Evolutionary conservation across 1,139 yeast species (phyloP).

Genomic region (Blastobotrys persicus): DNA sequence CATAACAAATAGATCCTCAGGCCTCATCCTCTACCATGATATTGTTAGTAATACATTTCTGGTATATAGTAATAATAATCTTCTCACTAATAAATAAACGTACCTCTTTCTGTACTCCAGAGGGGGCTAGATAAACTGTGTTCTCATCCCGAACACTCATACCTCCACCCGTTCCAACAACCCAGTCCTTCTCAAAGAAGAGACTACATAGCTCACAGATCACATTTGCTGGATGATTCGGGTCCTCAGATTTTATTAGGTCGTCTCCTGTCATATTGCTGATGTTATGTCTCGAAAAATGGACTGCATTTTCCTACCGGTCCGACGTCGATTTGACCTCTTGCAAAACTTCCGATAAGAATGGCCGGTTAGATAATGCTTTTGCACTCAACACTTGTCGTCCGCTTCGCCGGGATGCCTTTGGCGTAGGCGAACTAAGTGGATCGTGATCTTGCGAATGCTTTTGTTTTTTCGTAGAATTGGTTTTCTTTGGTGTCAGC

Average conservation of each 20-base stretch:
- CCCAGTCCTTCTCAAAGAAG: slow-evolving; percentile 85
- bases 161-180: slow-evolving; percentile 96
- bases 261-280: slow-evolving; percentile 27
- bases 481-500: slow-evolving; percentile 2
- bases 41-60: slow-evolving; percentile 9
- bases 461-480: not conserved
- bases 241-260: slow-evolving; percentile 48
- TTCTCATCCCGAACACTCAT: slow-evolving; percentile 69
- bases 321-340: slow-evolving; percentile 2
- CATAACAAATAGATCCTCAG: slow-evolving; percentile 80
- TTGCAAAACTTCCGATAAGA: not conserved
- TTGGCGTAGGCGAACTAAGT: slow-evolving; percentile 3
- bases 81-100: slow-evolving; percentile 10
- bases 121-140: slow-evolving; percentile 77
- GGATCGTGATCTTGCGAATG: not conserved
- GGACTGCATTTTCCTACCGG: not conserved
- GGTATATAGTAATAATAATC: not conserved
- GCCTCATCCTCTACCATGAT: slow-evolving; percentile 52
- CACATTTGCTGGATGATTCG: slow-evolving; percentile 77
- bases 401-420: not conserved
- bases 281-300: too few relatives aligned
- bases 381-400: slow-evolving; percentile 1
- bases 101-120: slow-evolving; percentile 89
- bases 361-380: slow-evolving; percentile 1
- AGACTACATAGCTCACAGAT: slow-evolving; percentile 78